phyloP scores from a whole-genome alignment of 2,329 filamentous ascomycete species.

The Xylaria multiplex region DNA sequence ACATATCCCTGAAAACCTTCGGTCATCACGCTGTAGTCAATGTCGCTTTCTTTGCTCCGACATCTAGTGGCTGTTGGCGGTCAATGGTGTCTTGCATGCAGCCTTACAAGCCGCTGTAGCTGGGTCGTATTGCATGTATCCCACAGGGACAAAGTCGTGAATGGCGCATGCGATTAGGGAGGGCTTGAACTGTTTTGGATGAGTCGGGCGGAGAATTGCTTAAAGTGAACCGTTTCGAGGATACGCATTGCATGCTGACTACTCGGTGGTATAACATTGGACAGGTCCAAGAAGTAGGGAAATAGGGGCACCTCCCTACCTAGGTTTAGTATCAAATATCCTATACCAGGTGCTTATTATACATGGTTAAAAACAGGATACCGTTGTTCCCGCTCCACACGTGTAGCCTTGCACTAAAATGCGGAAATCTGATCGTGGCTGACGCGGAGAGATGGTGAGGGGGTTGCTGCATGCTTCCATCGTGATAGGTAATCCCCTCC shows the following conservation, averaged over 20 bases:
- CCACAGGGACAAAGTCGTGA: not conserved
- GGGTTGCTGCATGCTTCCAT: not conserved
- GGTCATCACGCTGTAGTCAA: not conserved
- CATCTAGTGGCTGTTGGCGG: not conserved
- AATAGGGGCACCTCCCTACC: constrained; percentile 12
- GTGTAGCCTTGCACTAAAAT: not conserved
- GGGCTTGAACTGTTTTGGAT: not conserved
- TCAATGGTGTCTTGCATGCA: not conserved
- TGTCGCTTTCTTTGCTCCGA: constrained; percentile 9
- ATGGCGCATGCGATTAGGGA: not conserved
- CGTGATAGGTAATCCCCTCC: no score
- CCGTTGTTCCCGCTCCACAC: constrained; percentile 8
- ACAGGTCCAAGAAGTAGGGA: constrained; percentile 12
- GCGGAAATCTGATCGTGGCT: not conserved
- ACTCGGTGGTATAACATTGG: constrained; percentile 6
- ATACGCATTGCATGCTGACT: constrained; percentile 6
- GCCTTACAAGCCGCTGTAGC: not conserved
- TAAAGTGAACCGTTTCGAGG: not conserved
- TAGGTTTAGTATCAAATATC: constrained; percentile 28
- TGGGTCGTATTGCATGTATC: not conserved
- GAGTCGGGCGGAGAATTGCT: constrained; percentile 6
- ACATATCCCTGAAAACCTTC: constrained; percentile 6
- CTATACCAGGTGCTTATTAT: constrained; percentile 22
- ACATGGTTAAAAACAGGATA: constrained; percentile 23
- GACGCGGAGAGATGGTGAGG: not conserved